These are phyloP conservation scores for Suillus tomentosus DNA, from an alignment of 768 basidiomycete genomes.

Conservation along the genomic window DNA sequence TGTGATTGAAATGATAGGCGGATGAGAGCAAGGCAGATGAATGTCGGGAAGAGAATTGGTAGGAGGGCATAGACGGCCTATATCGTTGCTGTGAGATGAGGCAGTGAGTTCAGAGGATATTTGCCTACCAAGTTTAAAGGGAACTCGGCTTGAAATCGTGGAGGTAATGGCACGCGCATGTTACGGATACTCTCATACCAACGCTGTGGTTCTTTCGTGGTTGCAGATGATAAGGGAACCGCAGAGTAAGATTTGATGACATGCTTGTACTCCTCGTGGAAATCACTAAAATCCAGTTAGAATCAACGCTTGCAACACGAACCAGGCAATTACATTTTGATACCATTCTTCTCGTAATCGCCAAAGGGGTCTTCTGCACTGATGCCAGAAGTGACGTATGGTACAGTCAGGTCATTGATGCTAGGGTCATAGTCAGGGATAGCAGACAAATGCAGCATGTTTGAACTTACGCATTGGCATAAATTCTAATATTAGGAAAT, in stretches of 20 bases:
- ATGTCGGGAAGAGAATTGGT: slow-evolving; percentile 65
- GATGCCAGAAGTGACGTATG: slow-evolving; percentile 78
- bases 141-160: slow-evolving; percentile 57
- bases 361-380: slow-evolving; percentile 68
- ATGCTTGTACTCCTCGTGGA: slow-evolving; percentile 56
- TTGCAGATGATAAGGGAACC: slow-evolving; percentile 45
- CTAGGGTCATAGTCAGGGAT: slow-evolving; percentile 33
- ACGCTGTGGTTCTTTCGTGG: slow-evolving; percentile 41
- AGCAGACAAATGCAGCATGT: neutral
- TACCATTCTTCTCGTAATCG: slow-evolving; percentile 53
- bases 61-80: slow-evolving; percentile 57
- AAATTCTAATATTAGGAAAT: slow-evolving; percentile 73
- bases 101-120: neutral
- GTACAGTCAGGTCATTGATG: slow-evolving; percentile 77
- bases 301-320: slow-evolving; percentile 7
- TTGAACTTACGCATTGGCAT: slow-evolving; percentile 71
- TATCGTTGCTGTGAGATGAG: neutral
- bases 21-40: slow-evolving; percentile 54
- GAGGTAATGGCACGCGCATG: slow-evolving; percentile 52
- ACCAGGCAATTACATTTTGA: slow-evolving; percentile 54
- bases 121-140: slow-evolving; percentile 70
- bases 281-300: slow-evolving; percentile 41
- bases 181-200: slow-evolving; percentile 50
- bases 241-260: slow-evolving; percentile 56
- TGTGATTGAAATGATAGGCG: slow-evolving; percentile 60